A percentile compares a stretch with the other conserved stretches of the same genome.
Evolutionary conservation across 179 eudicot species (phyloP).

Genomic region (Beta corolliflora): DNA sequence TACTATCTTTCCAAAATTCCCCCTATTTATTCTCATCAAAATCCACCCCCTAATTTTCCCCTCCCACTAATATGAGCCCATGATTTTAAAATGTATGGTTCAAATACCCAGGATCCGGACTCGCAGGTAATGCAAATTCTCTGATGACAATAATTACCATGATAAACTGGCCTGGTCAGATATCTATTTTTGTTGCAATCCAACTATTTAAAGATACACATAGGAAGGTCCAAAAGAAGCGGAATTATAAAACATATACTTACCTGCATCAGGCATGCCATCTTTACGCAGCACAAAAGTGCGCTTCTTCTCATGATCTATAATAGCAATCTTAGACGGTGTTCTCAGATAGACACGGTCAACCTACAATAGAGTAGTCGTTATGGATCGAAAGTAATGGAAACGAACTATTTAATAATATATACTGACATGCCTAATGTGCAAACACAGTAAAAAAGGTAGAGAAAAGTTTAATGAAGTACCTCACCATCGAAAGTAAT

Average conservation of each 20-base stretch:
- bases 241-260: slow-evolving; percentile 4
- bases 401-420: slow-evolving; percentile 7
- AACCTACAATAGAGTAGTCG: slow-evolving; percentile 38
- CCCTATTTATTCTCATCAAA: too few relatives aligned
- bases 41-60: too few relatives aligned
- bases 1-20: too few relatives aligned
- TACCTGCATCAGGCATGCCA: slow-evolving; percentile 83
- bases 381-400: not conserved
- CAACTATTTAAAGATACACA: not conserved
- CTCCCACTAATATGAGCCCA: too few relatives aligned
- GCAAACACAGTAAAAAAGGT: not conserved
- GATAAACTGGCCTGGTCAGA: not conserved
- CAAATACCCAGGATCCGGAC: too few relatives aligned
- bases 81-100: too few relatives aligned
- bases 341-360: slow-evolving; percentile 71
- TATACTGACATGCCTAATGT: not conserved
- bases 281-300: slow-evolving; percentile 72
- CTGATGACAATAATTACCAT: not conserved
- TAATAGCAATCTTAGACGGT: slow-evolving; percentile 69
- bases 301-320: slow-evolving; percentile 88
- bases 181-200: not conserved
- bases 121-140: not conserved
- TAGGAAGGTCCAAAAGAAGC: not conserved
- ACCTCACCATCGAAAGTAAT: slow-evolving; percentile 77
- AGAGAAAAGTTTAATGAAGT: slow-evolving; percentile 23